These are phyloP conservation scores for Plasmopara halstedii DNA, from an alignment of 352 stramenopile species.

Conservation along the genomic window DNA sequence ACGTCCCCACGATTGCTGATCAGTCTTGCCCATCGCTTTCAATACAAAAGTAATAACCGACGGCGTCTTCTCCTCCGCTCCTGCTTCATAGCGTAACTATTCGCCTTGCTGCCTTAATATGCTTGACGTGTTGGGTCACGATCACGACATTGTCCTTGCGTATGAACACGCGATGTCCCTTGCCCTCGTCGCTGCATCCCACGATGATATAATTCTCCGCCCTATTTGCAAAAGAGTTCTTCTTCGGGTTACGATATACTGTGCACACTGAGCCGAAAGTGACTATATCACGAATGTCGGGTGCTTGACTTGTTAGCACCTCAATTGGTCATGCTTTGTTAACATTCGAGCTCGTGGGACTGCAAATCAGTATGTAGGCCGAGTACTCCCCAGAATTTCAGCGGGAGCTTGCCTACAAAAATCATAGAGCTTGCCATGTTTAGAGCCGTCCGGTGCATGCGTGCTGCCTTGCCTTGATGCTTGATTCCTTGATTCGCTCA, in stretches of 20 bases:
- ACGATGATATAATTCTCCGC: neutral
- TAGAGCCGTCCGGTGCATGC: neutral
- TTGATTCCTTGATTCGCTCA: constrained; percentile 14
- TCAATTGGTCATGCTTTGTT: neutral
- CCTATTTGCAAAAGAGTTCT: neutral
- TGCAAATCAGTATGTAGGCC: neutral
- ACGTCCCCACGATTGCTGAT: neutral
- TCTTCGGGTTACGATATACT: neutral
- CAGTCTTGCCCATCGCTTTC: neutral
- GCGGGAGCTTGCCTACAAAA: neutral
- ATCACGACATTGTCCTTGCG: neutral
- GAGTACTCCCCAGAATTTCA: neutral
- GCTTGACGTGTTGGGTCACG: neutral
- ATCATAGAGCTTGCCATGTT: neutral
- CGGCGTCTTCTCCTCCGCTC: too few relatives aligned
- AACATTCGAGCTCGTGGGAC: neutral
- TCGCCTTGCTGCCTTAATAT: neutral
- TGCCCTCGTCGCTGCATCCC: neutral
- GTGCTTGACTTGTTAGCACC: neutral
- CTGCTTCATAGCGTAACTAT: too few relatives aligned
- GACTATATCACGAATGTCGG: neutral
- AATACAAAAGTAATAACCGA: neutral
- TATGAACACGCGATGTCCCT: neutral
- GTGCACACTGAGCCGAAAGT: too few relatives aligned
- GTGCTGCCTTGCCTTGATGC: neutral